These are phyloP conservation scores for Butyriboletus appendiculatus DNA, from an alignment of 1,284 basidiomycete genomes.

Conservation along the genomic window DNA sequence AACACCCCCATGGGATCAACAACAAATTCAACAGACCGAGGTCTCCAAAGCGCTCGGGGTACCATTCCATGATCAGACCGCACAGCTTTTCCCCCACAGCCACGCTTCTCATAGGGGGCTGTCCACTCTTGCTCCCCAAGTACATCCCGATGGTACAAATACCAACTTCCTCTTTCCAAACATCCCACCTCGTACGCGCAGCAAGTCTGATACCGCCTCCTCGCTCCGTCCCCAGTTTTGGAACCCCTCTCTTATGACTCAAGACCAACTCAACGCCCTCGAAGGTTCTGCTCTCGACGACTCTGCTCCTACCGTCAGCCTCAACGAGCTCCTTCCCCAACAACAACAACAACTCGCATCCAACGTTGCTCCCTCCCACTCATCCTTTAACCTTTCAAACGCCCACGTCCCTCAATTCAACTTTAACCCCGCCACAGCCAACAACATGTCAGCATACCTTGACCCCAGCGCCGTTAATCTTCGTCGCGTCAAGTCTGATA, in stretches of 20 bases:
- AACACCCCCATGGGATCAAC: slow-evolving; percentile 37
- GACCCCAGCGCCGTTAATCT: slow-evolving; percentile 37
- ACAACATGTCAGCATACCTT: slow-evolving; percentile 42
- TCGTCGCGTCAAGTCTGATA: slow-evolving; percentile 56
- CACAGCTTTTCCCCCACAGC: slow-evolving; percentile 37
- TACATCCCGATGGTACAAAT: slow-evolving; percentile 38
- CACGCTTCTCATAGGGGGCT: slow-evolving; percentile 38
- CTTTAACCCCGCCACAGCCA: slow-evolving; percentile 23
- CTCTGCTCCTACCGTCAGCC: slow-evolving; percentile 43
- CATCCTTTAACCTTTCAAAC: slow-evolving; percentile 29
- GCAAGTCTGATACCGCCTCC: slow-evolving; percentile 62
- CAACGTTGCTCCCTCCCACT: slow-evolving; percentile 19
- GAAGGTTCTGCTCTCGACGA: slow-evolving; percentile 36
- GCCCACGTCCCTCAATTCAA: slow-evolving; percentile 29
- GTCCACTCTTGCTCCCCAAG: slow-evolving; percentile 34
- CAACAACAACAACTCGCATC: slow-evolving; percentile 30
- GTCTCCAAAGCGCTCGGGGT: slow-evolving; percentile 33
- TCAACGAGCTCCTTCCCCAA: slow-evolving; percentile 48
- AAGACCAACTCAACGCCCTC: slow-evolving; percentile 35
- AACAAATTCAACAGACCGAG: slow-evolving; percentile 38
- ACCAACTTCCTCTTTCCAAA: slow-evolving; percentile 37
- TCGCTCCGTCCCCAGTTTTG: slow-evolving; percentile 52
- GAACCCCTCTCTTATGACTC: slow-evolving; percentile 39
- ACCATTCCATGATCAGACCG: slow-evolving; percentile 28
- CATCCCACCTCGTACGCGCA: slow-evolving; percentile 46